These are phyloP conservation scores for Glutinoglossum americanum DNA, from an alignment of 495 filamentous ascomycete genomes.

Conservation along the genomic window DNA sequence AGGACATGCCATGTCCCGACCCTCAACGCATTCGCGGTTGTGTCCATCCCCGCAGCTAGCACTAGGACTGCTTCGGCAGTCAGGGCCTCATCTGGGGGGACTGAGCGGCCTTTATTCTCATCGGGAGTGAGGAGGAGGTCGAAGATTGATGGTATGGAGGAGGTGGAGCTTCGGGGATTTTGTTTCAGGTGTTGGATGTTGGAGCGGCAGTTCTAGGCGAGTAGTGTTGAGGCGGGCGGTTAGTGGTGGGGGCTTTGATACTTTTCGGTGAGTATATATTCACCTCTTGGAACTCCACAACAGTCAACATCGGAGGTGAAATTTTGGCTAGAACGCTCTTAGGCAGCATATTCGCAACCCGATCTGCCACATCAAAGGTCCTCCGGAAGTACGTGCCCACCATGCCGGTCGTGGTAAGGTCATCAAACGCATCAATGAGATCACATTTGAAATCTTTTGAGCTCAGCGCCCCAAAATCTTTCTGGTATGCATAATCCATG, in stretches of 20 bases:
- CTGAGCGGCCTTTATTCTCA: slow-evolving; percentile 8
- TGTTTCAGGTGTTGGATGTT: neutral
- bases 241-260: too few species aligned
- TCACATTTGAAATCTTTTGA: neutral
- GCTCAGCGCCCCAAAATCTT: neutral
- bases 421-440: neutral
- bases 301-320: neutral
- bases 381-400: neutral
- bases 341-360: neutral
- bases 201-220: neutral
- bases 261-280: too few species aligned
- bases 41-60: slow-evolving; percentile 19
- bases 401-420: neutral
- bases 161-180: neutral
- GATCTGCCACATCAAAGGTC: neutral
- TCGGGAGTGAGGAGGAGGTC: slow-evolving; percentile 10
- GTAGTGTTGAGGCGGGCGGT: too few species aligned
- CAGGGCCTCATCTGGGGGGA: slow-evolving; percentile 9
- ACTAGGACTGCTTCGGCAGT: slow-evolving; percentile 18
- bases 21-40: slow-evolving; percentile 15
- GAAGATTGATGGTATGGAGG: slow-evolving; percentile 10
- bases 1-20: slow-evolving; percentile 15
- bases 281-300: neutral
- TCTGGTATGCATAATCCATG: neutral
- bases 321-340: neutral